These are phyloP conservation scores for Alternaria viburni DNA, from an alignment of 2,329 filamentous ascomycete genomes.

Conservation along the genomic window DNA sequence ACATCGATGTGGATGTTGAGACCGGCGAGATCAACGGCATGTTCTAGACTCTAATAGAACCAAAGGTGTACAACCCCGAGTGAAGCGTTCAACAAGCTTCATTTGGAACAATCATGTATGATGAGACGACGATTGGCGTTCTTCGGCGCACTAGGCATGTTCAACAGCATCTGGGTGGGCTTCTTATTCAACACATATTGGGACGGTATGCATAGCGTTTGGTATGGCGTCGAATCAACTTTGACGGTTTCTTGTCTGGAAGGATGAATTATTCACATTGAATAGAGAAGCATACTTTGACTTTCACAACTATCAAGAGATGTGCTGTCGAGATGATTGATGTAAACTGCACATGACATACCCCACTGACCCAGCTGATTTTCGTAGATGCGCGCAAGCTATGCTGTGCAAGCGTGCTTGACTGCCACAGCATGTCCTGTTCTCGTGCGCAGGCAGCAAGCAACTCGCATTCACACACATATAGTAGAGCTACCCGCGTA, in stretches of 20 bases:
- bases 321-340: neutral
- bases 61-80: neutral
- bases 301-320: neutral
- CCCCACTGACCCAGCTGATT: neutral
- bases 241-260: neutral
- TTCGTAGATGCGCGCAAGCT: neutral
- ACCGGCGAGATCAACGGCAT: conserved; percentile 69
- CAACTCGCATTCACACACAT: neutral
- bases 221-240: conserved; percentile 6
- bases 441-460: neutral
- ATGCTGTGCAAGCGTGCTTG: neutral
- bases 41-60: conserved; percentile 67
- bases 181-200: conserved; percentile 1
- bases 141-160: neutral
- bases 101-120: neutral
- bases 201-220: neutral
- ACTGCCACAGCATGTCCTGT: neutral
- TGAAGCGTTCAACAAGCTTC: conserved; percentile 14
- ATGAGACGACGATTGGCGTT: conserved; percentile 6
- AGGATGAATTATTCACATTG: neutral
- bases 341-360: neutral
- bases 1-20: conserved; percentile 74
- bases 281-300: neutral
- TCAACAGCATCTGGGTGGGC: conserved; percentile 3
- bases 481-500: neutral